Percentiles rank a stretch among this genome's conserved stretches.
phyloP scores from a whole-genome alignment of 1,139 yeast genomes.

The Diutina ranongensis region DNA sequence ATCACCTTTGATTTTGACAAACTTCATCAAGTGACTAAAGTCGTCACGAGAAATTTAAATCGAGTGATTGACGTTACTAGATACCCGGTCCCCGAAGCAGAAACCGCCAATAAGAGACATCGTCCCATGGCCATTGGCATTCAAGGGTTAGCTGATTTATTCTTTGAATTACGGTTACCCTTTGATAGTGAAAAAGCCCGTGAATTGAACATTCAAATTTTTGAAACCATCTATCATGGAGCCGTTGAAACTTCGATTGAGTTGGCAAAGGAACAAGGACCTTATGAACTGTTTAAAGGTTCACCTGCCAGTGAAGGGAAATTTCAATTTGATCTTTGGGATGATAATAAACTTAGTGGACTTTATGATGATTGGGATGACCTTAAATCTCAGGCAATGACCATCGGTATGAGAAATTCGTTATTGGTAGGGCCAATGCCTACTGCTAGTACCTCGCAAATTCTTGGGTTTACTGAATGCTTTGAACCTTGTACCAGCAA shows the following conservation, averaged over 20 bases:
- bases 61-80: conserved; percentile 44
- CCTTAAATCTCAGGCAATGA: conserved; percentile 31
- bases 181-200: conserved; percentile 48
- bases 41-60: conserved; percentile 43
- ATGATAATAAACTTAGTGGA: conserved; percentile 29
- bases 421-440: conserved; percentile 56
- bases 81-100: conserved; percentile 46
- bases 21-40: conserved; percentile 43
- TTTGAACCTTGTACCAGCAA: conserved; percentile 54
- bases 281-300: conserved; percentile 38
- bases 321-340: conserved; percentile 48
- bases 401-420: conserved; percentile 46
- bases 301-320: conserved; percentile 50
- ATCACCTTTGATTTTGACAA: conserved; percentile 42
- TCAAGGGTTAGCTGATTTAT: conserved; percentile 52
- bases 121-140: conserved; percentile 55
- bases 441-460: conserved; percentile 54
- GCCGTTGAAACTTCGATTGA: conserved; percentile 47
- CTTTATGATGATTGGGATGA: conserved; percentile 40
- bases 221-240: conserved; percentile 51
- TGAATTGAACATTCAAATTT: conserved; percentile 44
- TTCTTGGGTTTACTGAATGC: conserved; percentile 50
- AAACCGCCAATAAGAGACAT: conserved; percentile 39
- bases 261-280: conserved; percentile 37
- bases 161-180: conserved; percentile 44